A percentile compares a stretch with the other conserved stretches of the same genome.
Evolutionary conservation across 2,329 filamentous ascomycete species (phyloP).

Genomic region (Cladosporium halotolerans): DNA sequence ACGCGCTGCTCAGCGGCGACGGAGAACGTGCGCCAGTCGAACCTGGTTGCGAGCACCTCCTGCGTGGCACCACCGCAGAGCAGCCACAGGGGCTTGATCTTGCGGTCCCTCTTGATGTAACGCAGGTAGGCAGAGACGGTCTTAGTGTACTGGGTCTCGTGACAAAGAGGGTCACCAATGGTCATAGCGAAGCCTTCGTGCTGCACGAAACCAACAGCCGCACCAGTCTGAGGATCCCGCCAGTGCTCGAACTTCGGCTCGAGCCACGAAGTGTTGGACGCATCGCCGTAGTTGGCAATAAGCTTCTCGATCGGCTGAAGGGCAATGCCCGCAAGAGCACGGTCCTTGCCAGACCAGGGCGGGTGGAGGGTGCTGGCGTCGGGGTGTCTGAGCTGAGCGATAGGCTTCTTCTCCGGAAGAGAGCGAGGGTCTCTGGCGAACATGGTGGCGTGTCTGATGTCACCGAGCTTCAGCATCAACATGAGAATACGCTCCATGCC

Average conservation of each 20-base stretch:
- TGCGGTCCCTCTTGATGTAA: slow-evolving; percentile 64
- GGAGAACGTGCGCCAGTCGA: slow-evolving; percentile 83
- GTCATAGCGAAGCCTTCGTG: slow-evolving; percentile 75
- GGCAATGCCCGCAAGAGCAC: slow-evolving; percentile 43
- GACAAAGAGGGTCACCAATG: slow-evolving; percentile 81
- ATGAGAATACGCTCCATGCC: slow-evolving; percentile 85
- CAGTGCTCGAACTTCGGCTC: slow-evolving; percentile 84
- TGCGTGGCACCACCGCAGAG: slow-evolving; percentile 75
- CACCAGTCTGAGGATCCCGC: slow-evolving; percentile 72
- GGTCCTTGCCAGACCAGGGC: slow-evolving; percentile 52
- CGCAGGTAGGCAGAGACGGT: slow-evolving; percentile 70
- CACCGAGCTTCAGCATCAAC: slow-evolving; percentile 76
- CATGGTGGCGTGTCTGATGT: slow-evolving; percentile 80
- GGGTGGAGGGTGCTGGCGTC: slow-evolving; percentile 76
- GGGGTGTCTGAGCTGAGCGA: slow-evolving; percentile 68
- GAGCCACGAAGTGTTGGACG: slow-evolving; percentile 88
- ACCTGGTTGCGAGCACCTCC: slow-evolving; percentile 69
- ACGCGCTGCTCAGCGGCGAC: slow-evolving; percentile 86
- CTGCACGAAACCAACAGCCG: slow-evolving; percentile 76
- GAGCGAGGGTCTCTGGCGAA: slow-evolving; percentile 88
- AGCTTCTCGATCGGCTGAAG: slow-evolving; percentile 76
- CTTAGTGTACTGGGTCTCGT: slow-evolving; percentile 65
- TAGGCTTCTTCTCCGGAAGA: slow-evolving; percentile 61
- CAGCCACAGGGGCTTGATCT: slow-evolving; percentile 80
- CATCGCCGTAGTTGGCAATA: slow-evolving; percentile 92